Percentiles rank a stretch among this genome's conserved stretches.
These are phyloP conservation scores for Phytopythium ostracodes DNA, from an alignment of 352 stramenopile genomes.

Conservation along the genomic window DNA sequence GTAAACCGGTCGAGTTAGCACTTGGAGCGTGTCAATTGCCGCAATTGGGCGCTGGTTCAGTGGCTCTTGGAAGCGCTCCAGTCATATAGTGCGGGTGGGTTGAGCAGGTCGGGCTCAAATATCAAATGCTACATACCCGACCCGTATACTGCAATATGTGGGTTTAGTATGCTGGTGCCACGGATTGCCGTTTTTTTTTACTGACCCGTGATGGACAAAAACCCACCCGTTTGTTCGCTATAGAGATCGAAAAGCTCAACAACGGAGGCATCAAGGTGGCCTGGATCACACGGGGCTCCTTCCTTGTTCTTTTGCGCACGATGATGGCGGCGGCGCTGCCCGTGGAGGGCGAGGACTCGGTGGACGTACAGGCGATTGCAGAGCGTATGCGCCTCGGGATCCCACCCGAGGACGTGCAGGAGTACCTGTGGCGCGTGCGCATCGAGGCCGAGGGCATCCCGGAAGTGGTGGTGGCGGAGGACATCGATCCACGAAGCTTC, in stretches of 20 bases:
- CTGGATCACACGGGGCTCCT: too few species aligned
- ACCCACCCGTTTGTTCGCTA: too few species aligned
- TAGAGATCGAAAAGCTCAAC: neutral
- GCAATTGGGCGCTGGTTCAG: neutral
- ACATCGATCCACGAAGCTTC: slow-evolving; percentile 64
- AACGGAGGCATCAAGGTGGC: too few species aligned
- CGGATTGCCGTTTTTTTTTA: too few species aligned
- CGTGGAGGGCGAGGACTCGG: slow-evolving; percentile 40
- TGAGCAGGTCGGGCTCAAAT: too few species aligned
- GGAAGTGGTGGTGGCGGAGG: slow-evolving; percentile 66
- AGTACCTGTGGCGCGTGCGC: slow-evolving; percentile 84
- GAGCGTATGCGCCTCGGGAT: slow-evolving; percentile 58
- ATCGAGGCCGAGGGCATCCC: slow-evolving; percentile 75
- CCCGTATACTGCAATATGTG: neutral
- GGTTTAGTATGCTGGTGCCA: too few species aligned
- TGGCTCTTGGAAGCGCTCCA: neutral
- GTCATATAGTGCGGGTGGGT: neutral
- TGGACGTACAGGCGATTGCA: slow-evolving; percentile 59
- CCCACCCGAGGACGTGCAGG: slow-evolving; percentile 68
- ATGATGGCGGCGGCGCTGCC: slow-evolving; percentile 76
- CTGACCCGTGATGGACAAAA: too few species aligned
- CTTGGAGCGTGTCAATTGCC: neutral
- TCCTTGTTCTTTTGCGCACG: slow-evolving; percentile 6
- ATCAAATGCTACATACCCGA: neutral
- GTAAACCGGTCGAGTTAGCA: too few species aligned